A percentile compares a stretch with the other conserved stretches of the same genome.
Evolutionary conservation across 2,329 filamentous ascomycete species (phyloP).

Genomic region (Celoporthe dispersa): DNA sequence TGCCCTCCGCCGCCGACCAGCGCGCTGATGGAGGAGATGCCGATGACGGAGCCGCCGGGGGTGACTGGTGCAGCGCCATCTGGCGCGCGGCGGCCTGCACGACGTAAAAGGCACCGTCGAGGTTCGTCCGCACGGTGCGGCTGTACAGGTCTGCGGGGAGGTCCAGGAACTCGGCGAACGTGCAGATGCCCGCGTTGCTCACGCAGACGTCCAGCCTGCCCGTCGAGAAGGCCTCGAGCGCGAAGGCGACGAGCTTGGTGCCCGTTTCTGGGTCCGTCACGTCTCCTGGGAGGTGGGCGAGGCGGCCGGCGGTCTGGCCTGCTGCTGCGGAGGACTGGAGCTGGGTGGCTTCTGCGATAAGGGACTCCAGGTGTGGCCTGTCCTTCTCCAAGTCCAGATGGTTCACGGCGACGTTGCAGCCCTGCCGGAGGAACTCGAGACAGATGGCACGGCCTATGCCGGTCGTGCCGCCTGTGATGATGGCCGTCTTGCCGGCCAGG

Average conservation of each 20-base stretch:
- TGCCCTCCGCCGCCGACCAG: conserved; percentile 79
- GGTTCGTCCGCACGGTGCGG: conserved; percentile 76
- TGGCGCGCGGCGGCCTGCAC: conserved; percentile 84
- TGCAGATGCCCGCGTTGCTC: conserved; percentile 86
- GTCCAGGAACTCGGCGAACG: conserved; percentile 84
- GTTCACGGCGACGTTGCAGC: conserved; percentile 79
- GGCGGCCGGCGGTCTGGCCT: conserved; percentile 53
- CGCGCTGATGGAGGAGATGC: conserved; percentile 72
- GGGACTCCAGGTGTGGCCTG: conserved; percentile 54
- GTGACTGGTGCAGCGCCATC: conserved; percentile 68
- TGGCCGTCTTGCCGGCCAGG: conserved; percentile 75
- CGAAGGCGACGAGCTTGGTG: conserved; percentile 65
- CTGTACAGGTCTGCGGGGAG: conserved; percentile 72
- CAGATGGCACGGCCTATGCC: conserved; percentile 87
- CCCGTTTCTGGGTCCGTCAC: conserved; percentile 77
- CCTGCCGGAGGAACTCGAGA: conserved; percentile 77
- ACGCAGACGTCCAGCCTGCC: conserved; percentile 76
- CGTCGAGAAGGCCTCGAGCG: conserved; percentile 62
- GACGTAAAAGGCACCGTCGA: conserved; percentile 86
- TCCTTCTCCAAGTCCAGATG: conserved; percentile 68
- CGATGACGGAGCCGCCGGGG: conserved; percentile 81
- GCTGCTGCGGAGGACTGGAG: conserved; percentile 41
- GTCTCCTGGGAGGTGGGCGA: conserved; percentile 76
- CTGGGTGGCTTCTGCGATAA: conserved; percentile 55
- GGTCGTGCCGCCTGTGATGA: conserved; percentile 85